These are phyloP conservation scores for Tremellales sp. DNA, from an alignment of 1,284 basidiomycete genomes.

Conservation along the genomic window DNA sequence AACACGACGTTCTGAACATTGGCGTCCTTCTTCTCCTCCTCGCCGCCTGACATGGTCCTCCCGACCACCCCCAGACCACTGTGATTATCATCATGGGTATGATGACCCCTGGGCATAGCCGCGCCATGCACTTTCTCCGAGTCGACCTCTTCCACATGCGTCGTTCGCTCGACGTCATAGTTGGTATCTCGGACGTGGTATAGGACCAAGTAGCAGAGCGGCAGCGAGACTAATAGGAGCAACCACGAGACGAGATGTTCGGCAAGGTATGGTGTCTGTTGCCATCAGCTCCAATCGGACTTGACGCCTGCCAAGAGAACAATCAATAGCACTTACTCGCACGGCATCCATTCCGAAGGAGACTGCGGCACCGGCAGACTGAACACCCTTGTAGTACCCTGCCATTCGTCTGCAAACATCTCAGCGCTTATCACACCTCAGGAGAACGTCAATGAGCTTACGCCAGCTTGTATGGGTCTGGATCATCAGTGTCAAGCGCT, in stretches of 20 bases:
- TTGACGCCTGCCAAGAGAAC: too few species aligned
- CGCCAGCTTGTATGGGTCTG: conserved; percentile 40
- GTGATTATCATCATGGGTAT: conserved; percentile 2
- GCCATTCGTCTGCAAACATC: conserved; percentile 27
- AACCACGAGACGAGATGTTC: conserved; percentile 36
- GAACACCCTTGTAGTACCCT: conserved; percentile 47
- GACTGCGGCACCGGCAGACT: conserved; percentile 48
- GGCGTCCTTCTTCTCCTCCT: conserved; percentile 3
- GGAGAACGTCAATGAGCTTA: not conserved
- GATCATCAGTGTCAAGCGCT: too few species aligned
- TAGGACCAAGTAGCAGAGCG: conserved; percentile 29
- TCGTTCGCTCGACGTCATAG: conserved; percentile 26
- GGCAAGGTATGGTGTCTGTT: conserved; percentile 35
- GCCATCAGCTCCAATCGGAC: too few species aligned
- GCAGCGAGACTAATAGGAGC: conserved; percentile 34
- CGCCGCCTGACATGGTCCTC: not conserved
- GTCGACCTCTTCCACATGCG: conserved; percentile 33
- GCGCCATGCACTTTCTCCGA: conserved; percentile 16
- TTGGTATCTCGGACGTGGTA: conserved; percentile 27
- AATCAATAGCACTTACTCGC: conserved; percentile 1
- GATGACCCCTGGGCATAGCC: conserved; percentile 31
- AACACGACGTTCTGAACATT: not conserved
- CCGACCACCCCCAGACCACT: too few species aligned
- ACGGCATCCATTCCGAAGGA: conserved; percentile 56
- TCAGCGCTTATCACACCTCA: too few species aligned